Percentiles rank a stretch among this genome's conserved stretches.
Evolutionary conservation across 148 eudicot species (phyloP).

Genomic region (Dianthus caryophyllus): DNA sequence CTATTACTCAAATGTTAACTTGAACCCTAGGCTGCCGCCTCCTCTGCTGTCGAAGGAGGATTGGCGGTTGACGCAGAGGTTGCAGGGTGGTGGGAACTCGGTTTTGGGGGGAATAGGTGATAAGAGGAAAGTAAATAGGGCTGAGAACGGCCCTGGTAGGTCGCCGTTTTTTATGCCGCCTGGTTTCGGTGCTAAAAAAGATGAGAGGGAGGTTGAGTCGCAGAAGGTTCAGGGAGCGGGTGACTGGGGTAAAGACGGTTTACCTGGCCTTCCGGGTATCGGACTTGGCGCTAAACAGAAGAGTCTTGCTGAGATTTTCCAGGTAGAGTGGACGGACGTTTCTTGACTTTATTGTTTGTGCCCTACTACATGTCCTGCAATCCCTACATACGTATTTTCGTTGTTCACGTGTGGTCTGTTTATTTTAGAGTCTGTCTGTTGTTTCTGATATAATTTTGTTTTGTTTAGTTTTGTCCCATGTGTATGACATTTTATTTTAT

Average conservation of each 20-base stretch:
- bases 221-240: slow-evolving; percentile 48
- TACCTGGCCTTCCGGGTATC: slow-evolving; percentile 89
- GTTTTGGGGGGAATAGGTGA: slow-evolving; percentile 84
- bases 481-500: neutral
- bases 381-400: neutral
- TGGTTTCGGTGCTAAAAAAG: slow-evolving; percentile 77
- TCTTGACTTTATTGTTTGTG: neutral
- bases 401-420: neutral
- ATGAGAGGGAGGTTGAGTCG: slow-evolving; percentile 65
- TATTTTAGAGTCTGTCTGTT: neutral
- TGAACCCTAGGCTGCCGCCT: slow-evolving; percentile 94
- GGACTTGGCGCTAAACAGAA: slow-evolving; percentile 88
- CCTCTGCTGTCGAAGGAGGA: slow-evolving; percentile 87
- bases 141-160: slow-evolving; percentile 56
- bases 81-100: slow-evolving; percentile 88
- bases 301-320: slow-evolving; percentile 91
- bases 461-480: neutral
- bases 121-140: slow-evolving; percentile 65
- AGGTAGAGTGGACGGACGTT: slow-evolving; percentile 40
- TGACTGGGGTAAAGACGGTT: slow-evolving; percentile 95
- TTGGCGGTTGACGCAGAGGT: slow-evolving; percentile 76
- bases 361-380: neutral
- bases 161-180: slow-evolving; percentile 74
- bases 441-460: neutral
- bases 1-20: slow-evolving; percentile 79